Evolutionary conservation across 768 basidiomycete genomes (phyloP).

Genomic region (Mycena venus): DNA sequence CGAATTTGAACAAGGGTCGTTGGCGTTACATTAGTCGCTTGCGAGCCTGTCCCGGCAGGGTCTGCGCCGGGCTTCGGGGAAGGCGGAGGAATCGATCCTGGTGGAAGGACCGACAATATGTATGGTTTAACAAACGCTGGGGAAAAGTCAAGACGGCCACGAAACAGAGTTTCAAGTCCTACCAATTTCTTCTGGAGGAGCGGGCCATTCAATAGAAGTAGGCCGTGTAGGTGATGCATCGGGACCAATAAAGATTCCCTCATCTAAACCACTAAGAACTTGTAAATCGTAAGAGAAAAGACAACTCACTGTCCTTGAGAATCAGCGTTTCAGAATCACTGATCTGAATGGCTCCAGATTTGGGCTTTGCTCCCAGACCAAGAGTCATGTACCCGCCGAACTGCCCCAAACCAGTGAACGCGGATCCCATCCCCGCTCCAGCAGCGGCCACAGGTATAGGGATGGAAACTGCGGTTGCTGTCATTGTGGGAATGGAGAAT

Average conservation of each 20-base stretch:
- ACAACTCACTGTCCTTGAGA: conserved; percentile 80
- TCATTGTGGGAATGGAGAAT: conserved; percentile 73
- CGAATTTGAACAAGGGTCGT: conserved; percentile 78
- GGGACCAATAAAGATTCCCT: conserved; percentile 74
- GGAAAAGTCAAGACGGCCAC: not conserved
- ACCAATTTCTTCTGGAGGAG: conserved; percentile 88
- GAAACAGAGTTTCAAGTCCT: conserved; percentile 24
- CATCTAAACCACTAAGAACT: conserved; percentile 56
- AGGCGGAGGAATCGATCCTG: conserved; percentile 65
- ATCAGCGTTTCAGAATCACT: conserved; percentile 76
- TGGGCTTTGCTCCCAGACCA: conserved; percentile 81
- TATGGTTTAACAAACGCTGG: conserved; percentile 84
- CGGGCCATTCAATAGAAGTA: conserved; percentile 76
- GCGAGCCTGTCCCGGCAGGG: conserved; percentile 40
- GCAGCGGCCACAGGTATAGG: conserved; percentile 58
- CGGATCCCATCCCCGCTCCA: conserved; percentile 71
- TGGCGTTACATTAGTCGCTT: conserved; percentile 56
- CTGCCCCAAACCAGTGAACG: conserved; percentile 80
- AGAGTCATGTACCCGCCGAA: conserved; percentile 91
- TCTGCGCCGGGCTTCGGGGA: conserved; percentile 35
- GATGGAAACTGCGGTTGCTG: conserved; percentile 66
- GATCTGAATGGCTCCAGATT: conserved; percentile 70
- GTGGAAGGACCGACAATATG: conserved; percentile 79
- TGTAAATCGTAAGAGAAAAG: not conserved
- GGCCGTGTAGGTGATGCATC: conserved; percentile 68